Percentiles rank a stretch among this genome's conserved stretches.
Conservation (phyloP, 1,284 basidiomycete genomes). For the Calocybe gambosa region DNA sequence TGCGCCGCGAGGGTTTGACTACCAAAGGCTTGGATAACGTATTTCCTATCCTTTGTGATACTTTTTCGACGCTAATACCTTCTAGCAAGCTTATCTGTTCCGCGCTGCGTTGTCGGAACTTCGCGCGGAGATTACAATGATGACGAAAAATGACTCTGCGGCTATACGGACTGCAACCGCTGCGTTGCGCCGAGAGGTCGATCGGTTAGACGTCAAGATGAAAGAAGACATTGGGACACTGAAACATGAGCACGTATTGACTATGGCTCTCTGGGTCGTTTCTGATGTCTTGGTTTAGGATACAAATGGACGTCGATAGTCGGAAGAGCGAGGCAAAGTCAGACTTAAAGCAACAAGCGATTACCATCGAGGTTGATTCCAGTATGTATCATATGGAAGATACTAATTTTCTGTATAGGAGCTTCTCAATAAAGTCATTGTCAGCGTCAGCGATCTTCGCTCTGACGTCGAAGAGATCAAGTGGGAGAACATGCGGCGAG, state of each 20-base stretch:
- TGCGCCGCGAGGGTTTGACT: slow-evolving; percentile 70
- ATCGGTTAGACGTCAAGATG: slow-evolving; percentile 84
- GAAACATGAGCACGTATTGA: slow-evolving; percentile 78
- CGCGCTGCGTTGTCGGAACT: slow-evolving; percentile 90
- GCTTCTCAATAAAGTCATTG: slow-evolving; percentile 81
- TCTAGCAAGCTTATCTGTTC: slow-evolving; percentile 92
- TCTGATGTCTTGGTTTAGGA: slow-evolving; percentile 37
- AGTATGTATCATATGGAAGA: slow-evolving; percentile 4
- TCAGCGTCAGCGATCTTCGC: slow-evolving; percentile 79
- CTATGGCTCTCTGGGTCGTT: slow-evolving; percentile 6
- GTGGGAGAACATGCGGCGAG: slow-evolving; percentile 87
- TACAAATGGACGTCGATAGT: slow-evolving; percentile 94
- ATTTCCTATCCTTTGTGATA: too few relatives aligned
- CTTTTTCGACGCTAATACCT: background rate
- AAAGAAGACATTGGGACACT: slow-evolving; percentile 88
- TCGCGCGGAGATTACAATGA: slow-evolving; percentile 80
- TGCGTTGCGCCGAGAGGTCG: slow-evolving; percentile 83
- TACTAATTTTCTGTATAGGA: slow-evolving; percentile 43
- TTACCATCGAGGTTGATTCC: slow-evolving; percentile 78
- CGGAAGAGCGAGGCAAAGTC: slow-evolving; percentile 90
- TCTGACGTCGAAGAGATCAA: slow-evolving; percentile 85
- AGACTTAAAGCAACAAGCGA: slow-evolving; percentile 83
- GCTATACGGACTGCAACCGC: slow-evolving; percentile 71
- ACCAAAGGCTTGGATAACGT: slow-evolving; percentile 90
- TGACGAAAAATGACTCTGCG: slow-evolving; percentile 81